These are phyloP conservation scores for Lachnellula subtilissima DNA, from an alignment of 2,329 filamentous ascomycete genomes.

Conservation along the genomic window DNA sequence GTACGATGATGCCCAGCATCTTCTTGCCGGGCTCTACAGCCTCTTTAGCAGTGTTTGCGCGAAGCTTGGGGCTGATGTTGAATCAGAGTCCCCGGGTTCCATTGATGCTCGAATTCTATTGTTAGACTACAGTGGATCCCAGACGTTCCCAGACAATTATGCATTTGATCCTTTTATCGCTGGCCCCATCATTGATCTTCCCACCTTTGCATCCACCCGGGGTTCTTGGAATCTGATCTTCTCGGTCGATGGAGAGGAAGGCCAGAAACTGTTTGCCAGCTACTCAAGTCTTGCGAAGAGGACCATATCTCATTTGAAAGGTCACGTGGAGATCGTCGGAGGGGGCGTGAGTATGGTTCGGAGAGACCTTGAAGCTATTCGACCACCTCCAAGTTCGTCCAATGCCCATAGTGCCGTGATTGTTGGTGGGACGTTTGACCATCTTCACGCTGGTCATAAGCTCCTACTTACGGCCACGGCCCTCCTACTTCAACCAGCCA, in stretches of 20 bases:
- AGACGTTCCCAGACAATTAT: conserved; percentile 44
- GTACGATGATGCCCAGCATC: conserved; percentile 68
- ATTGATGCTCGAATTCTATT: conserved; percentile 74
- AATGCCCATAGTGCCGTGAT: conserved; percentile 58
- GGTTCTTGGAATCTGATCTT: conserved; percentile 63
- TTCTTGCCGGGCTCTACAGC: conserved; percentile 73
- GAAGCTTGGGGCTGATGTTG: conserved; percentile 47
- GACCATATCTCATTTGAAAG: conserved; percentile 43
- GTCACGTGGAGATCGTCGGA: conserved; percentile 47
- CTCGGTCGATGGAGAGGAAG: conserved; percentile 59
- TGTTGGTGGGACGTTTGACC: conserved; percentile 92
- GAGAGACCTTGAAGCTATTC: background rate
- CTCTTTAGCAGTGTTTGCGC: conserved; percentile 70
- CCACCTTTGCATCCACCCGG: conserved; percentile 47
- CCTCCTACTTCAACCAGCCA: conserved; percentile 58
- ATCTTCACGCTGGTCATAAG: conserved; percentile 93
- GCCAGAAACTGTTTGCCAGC: conserved; percentile 50
- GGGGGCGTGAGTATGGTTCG: conserved; percentile 47
- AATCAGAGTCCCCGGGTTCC: conserved; percentile 62
- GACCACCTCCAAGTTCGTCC: conserved; percentile 12
- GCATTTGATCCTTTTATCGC: conserved; percentile 30
- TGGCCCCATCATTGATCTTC: conserved; percentile 40
- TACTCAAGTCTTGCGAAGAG: conserved; percentile 47
- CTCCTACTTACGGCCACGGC: conserved; percentile 86
- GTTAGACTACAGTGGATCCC: conserved; percentile 51